Conservation (phyloP, 2,329 filamentous ascomycete species). For the Neopestalotiopsis sp. region DNA sequence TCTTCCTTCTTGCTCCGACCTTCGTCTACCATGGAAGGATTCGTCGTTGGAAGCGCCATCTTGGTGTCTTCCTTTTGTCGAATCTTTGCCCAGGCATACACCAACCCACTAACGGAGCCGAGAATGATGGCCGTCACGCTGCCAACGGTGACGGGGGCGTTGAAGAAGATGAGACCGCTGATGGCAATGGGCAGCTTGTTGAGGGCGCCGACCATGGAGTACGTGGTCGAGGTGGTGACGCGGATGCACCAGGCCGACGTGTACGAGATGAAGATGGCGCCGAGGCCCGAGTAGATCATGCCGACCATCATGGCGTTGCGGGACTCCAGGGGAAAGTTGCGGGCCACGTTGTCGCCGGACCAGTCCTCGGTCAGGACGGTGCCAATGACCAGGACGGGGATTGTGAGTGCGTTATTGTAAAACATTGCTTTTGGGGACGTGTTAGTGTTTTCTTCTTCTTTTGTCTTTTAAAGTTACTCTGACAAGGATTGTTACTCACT, state of each 20-base stretch:
- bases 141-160: slow-evolving; percentile 89
- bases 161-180: slow-evolving; percentile 92
- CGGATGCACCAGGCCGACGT: slow-evolving; percentile 98
- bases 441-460: not conserved
- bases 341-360: slow-evolving; percentile 80
- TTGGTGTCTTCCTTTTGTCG: slow-evolving; percentile 73
- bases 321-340: slow-evolving; percentile 83
- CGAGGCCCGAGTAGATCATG: slow-evolving; percentile 93
- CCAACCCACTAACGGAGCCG: slow-evolving; percentile 89
- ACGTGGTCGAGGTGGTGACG: slow-evolving; percentile 96
- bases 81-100: slow-evolving; percentile 87
- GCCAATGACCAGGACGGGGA: slow-evolving; percentile 84
- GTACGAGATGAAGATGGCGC: slow-evolving; percentile 98
- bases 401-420: slow-evolving; percentile 98
- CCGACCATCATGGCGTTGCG: slow-evolving; percentile 82
- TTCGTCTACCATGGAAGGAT: slow-evolving; percentile 72
- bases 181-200: slow-evolving; percentile 98
- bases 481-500: slow-evolving; percentile 65
- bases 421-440: slow-evolving; percentile 75
- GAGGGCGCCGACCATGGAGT: slow-evolving; percentile 98
- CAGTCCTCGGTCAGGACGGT: slow-evolving; percentile 90
- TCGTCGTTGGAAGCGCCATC: slow-evolving; percentile 70
- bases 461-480: not conserved
- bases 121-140: slow-evolving; percentile 90
- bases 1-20: slow-evolving; percentile 16